Conservation (phyloP, 257 asterid genomes). For the Nicotiana sylvestris region DNA sequence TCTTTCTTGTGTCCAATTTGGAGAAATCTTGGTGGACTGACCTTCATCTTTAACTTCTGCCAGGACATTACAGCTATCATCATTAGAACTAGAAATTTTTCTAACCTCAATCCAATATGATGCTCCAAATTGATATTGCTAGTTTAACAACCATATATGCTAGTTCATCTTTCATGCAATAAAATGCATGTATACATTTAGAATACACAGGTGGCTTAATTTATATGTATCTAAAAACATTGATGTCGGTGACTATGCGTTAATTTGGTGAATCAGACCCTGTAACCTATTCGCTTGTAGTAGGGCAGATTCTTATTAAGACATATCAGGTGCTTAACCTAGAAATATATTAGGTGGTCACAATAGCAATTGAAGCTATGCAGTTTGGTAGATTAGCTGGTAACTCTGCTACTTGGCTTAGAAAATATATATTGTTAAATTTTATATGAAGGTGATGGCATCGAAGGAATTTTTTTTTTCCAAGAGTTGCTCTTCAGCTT, state of each 20-base stretch:
- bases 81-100: slow-evolving; percentile 15
- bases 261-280: neutral
- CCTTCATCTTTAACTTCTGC: slow-evolving; percentile 91
- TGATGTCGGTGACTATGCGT: neutral
- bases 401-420: neutral
- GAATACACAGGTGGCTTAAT: neutral
- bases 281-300: neutral
- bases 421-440: neutral
- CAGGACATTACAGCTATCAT: slow-evolving; percentile 20
- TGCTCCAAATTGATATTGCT: neutral
- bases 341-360: neutral
- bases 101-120: neutral
- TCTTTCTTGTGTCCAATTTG: slow-evolving; percentile 59
- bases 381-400: neutral
- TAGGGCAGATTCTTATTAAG: neutral
- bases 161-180: neutral
- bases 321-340: neutral
- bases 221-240: neutral
- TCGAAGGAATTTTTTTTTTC: neutral
- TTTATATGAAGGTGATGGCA: neutral
- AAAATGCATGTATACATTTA: neutral
- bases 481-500: neutral
- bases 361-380: neutral
- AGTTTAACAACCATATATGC: neutral
- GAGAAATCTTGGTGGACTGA: slow-evolving; percentile 77